A percentile compares a stretch with the other conserved stretches of the same genome.
Evolutionary conservation across 352 stramenopile species (phyloP).

Genomic region (Halophytophthora polymorphica): DNA sequence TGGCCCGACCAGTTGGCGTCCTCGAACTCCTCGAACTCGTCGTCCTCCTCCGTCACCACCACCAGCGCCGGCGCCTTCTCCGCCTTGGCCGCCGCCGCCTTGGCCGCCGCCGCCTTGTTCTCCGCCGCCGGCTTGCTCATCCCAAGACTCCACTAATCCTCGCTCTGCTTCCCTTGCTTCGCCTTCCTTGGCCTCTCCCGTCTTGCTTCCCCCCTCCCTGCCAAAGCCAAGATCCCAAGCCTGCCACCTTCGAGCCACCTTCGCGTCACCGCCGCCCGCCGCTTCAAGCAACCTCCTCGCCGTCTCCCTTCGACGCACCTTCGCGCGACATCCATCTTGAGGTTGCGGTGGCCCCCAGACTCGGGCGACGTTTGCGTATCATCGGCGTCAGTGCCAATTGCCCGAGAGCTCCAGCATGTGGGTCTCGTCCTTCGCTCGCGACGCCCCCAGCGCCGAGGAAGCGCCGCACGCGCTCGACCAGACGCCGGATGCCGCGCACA

Average conservation of each 20-base stretch:
- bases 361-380: slow-evolving; percentile 46
- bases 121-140: slow-evolving; percentile 39
- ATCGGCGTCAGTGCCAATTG: slow-evolving; percentile 16
- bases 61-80: slow-evolving; percentile 72
- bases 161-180: slow-evolving; percentile 4
- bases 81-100: slow-evolving; percentile 15
- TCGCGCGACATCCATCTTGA: slow-evolving; percentile 6
- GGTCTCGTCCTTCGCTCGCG: slow-evolving; percentile 51
- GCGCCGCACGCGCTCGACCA: not conserved
- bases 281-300: no score
- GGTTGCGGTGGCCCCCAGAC: not conserved
- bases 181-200: slow-evolving; percentile 8
- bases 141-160: no score
- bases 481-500: not conserved
- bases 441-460: slow-evolving; percentile 1
- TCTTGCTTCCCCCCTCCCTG: not conserved
- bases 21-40: slow-evolving; percentile 90
- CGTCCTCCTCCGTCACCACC: slow-evolving; percentile 84
- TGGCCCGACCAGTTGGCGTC: slow-evolving; percentile 73
- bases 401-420: slow-evolving; percentile 35
- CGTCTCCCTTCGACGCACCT: no score
- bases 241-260: not conserved
- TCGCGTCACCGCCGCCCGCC: not conserved
- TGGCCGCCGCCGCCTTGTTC: slow-evolving; percentile 21
- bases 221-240: not conserved